Evolutionary conservation across 352 stramenopile genomes (phyloP), one percentile per base, ranked within the genome.

Genomic region (Pythium volutum): DNA sequence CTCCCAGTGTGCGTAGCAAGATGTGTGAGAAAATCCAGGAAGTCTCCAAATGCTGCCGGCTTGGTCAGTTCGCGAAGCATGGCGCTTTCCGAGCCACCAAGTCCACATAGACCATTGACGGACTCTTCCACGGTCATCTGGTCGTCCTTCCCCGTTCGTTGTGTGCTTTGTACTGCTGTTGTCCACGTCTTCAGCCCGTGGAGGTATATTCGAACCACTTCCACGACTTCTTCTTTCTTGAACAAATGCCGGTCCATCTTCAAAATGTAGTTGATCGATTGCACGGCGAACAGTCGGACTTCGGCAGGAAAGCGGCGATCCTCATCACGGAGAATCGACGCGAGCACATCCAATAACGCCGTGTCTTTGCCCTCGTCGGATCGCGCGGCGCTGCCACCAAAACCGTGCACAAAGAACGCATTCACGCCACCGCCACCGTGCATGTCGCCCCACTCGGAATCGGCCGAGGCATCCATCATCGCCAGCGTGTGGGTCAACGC

Each of bases 211-310:
- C 57, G 59, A 6, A 89, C 69, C 46, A 82, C 59, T n/a, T 80
- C 69, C 23, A 80, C 31, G 27, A 79, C 71, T 5, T 76, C 71
- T 4, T 78, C 62, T 15, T 79, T 73, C 15, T 76, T 61, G 48
- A 88, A 81, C 53, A 86, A 62, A 43, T 86, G 73, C 11, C 74
- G 69, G 54, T 95, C 83, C 79, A 95, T 80, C 66, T 93, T 95
- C 49, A 92, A 71, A 42, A 95, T 59, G 64, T 95, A 95, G 60
- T 93, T 93, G 65, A 93, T 84, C 6, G 85, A 91, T 55, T 95
- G 85, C 23, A 91, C 63, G 1, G 83, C 79, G 29, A 94, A 63
- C 0, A 90, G 60, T 3, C 81, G 75, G 25, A 84, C 67, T 65
- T 87, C 74, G 10, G 71, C 36, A 2, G 71, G 39, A 63, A 81